A percentile compares a stretch with the other conserved stretches of the same genome.
Evolutionary conservation across 192 early-diverging fungal species (phyloP).

Genomic region (Backusella tarrabulga): DNA sequence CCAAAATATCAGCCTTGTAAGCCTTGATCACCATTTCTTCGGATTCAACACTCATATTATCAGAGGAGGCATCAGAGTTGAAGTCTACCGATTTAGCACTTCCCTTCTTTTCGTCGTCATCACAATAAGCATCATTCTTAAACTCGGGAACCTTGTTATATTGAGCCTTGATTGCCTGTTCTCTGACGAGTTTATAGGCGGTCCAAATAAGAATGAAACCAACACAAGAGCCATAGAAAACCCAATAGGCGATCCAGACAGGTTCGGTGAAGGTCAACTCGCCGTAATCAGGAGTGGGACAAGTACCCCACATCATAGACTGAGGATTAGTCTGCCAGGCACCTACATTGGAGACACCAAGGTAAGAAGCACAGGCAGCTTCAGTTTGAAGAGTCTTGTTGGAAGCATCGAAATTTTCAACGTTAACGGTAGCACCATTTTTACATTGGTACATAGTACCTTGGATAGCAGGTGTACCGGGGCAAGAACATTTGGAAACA

Average conservation of each 20-base stretch:
- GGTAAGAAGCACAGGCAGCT: constrained; percentile 10
- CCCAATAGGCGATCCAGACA: constrained; percentile 32
- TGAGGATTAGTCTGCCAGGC: constrained; percentile 10
- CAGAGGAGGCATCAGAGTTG: constrained; percentile 2
- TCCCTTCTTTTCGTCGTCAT: constrained; percentile 9
- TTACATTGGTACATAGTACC: constrained; percentile 24
- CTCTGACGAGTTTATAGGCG: constrained; percentile 19
- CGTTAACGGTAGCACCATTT: constrained; percentile 7
- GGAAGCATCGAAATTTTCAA: constrained; percentile 24
- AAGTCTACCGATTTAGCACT: neutral
- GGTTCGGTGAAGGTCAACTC: constrained; percentile 26
- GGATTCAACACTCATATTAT: neutral
- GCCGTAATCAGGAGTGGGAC: constrained; percentile 27
- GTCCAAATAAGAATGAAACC: constrained; percentile 25
- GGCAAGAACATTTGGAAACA: constrained; percentile 31
- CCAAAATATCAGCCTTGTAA: constrained; percentile 44
- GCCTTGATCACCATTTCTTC: constrained; percentile 41
- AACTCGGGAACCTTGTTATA: neutral
- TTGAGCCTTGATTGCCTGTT: constrained; percentile 11
- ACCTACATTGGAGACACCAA: constrained; percentile 6
- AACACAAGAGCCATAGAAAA: constrained; percentile 19
- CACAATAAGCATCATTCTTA: constrained; percentile 8
- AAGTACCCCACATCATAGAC: constrained; percentile 28
- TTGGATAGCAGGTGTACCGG: constrained; percentile 24
- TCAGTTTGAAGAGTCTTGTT: constrained; percentile 25